Percentiles rank a stretch among this genome's conserved stretches.
phyloP scores from a whole-genome alignment of 2,329 filamentous ascomycete species.

The Cryoendolithus antarcticus region DNA sequence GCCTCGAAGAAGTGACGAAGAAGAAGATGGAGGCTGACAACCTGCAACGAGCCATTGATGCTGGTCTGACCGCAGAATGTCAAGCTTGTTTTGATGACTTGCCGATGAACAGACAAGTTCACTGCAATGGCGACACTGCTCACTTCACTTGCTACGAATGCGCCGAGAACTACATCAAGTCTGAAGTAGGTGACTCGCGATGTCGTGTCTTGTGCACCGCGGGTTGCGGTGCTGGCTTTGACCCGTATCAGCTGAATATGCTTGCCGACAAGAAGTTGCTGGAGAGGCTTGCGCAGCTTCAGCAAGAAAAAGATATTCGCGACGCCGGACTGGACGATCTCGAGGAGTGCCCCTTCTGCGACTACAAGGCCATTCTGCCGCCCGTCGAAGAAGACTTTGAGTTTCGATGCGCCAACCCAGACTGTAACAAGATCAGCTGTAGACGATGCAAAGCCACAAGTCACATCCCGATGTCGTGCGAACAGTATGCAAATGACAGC shows the following conservation, averaged over 20 bases:
- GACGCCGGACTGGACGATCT: conserved; percentile 60
- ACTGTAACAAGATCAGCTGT: conserved; percentile 45
- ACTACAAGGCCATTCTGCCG: conserved; percentile 62
- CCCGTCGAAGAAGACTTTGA: conserved; percentile 56
- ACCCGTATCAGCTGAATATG: conserved; percentile 38
- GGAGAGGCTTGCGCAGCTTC: conserved; percentile 54
- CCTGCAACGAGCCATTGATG: conserved; percentile 19
- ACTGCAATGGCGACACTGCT: conserved; percentile 45
- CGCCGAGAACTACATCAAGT: conserved; percentile 52
- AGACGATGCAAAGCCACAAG: conserved; percentile 52
- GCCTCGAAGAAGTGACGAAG: conserved; percentile 10
- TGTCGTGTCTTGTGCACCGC: conserved; percentile 56
- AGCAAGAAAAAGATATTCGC: conserved; percentile 58
- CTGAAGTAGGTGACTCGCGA: conserved; percentile 54
- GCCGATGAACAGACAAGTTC: conserved; percentile 54
- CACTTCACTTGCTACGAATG: conserved; percentile 65
- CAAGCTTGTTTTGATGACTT: conserved; percentile 55
- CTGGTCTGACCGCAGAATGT: conserved; percentile 49
- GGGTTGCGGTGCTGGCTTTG: conserved; percentile 52
- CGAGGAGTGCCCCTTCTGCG: conserved; percentile 68
- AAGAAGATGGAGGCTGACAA: conserved; percentile 25
- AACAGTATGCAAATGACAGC: conserved; percentile 49
- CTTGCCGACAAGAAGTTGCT: conserved; percentile 49
- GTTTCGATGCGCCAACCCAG: conserved; percentile 57
- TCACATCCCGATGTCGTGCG: conserved; percentile 61